A percentile compares a stretch with the other conserved stretches of the same genome.
Conservation (phyloP, 371 early-diverging fungal species). For the Blastocladiella emersonii region DNA sequence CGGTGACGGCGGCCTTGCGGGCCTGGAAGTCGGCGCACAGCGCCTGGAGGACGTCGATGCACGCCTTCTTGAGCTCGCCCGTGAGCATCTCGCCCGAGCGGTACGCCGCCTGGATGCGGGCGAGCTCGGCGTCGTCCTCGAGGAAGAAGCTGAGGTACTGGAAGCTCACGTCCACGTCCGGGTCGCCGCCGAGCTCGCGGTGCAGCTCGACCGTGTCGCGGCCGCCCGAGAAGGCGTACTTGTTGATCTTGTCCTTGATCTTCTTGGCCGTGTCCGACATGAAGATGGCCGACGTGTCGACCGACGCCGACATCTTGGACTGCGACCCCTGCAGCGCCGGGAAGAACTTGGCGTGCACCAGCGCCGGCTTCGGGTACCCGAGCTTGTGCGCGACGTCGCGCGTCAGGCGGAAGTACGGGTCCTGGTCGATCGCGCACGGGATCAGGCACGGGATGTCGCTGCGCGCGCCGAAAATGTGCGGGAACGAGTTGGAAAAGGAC, state of each 20-base stretch:
- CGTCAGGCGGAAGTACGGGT: constrained; percentile 99
- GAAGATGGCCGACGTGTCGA: constrained; percentile 84
- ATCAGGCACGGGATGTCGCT: constrained; percentile 92
- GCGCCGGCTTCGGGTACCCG: constrained; percentile 91
- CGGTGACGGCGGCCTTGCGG: constrained; percentile 48
- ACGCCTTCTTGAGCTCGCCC: constrained; percentile 84
- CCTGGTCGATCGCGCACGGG: constrained; percentile 99
- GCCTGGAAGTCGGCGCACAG: constrained; percentile 82
- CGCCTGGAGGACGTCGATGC: constrained; percentile 74
- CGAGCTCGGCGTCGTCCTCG: constrained; percentile 89
- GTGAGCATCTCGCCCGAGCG: constrained; percentile 78
- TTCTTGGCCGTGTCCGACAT: constrained; percentile 84
- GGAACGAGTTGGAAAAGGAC: constrained; percentile 88
- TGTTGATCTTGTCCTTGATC: constrained; percentile 98
- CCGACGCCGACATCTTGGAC: constrained; percentile 97
- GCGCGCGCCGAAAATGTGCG: constrained; percentile 82
- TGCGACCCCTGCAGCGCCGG: constrained; percentile 95
- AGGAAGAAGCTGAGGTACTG: constrained; percentile 95
- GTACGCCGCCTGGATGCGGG: constrained; percentile 61
- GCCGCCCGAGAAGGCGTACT: constrained; percentile 96
- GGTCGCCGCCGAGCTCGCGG: constrained; percentile 77
- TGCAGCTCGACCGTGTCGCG: constrained; percentile 88
- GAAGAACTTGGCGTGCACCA: constrained; percentile 94
- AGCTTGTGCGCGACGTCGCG: constrained; percentile 91
- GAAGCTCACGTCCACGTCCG: constrained; percentile 95